Evolutionary conservation across 495 filamentous ascomycete genomes (phyloP).

Genomic region (Melanomma pulvis-pyrius): DNA sequence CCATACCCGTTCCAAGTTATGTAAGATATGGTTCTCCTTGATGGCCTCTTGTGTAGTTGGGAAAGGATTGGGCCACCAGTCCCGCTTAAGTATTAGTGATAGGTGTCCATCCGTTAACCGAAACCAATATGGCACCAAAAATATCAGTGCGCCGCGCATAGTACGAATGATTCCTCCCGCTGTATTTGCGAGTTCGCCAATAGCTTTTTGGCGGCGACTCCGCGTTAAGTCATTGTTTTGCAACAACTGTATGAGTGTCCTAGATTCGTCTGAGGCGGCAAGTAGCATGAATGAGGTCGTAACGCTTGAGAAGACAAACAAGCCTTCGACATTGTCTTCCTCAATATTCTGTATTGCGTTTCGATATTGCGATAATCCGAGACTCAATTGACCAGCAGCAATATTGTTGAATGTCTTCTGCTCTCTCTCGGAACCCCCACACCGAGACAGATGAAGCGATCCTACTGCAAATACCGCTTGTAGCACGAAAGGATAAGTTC

Average conservation of each 20-base stretch:
- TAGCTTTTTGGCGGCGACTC: neutral
- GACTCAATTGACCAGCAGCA: constrained; percentile 27
- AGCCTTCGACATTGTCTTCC: constrained; percentile 27
- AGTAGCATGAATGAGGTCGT: constrained; percentile 11
- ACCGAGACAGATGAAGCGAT: constrained; percentile 30
- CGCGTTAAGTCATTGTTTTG: neutral
- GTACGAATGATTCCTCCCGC: constrained; percentile 1
- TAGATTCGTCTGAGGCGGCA: constrained; percentile 19
- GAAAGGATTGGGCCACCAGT: constrained; percentile 21
- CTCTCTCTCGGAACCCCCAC: neutral
- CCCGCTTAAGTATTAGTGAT: constrained; percentile 1
- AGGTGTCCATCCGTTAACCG: constrained; percentile 1
- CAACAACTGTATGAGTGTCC: neutral
- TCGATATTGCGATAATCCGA: constrained; percentile 17
- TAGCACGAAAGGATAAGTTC: constrained; percentile 18
- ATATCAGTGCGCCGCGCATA: constrained; percentile 9
- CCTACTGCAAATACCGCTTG: constrained; percentile 26
- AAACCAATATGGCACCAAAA: constrained; percentile 22
- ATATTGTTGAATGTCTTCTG: constrained; percentile 1
- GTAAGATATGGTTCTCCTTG: constrained; percentile 17
- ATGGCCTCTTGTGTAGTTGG: neutral
- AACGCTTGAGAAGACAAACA: constrained; percentile 24
- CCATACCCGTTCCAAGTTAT: constrained; percentile 19
- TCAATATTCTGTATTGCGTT: constrained; percentile 8
- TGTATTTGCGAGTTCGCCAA: neutral